Evolutionary conservation across 768 basidiomycete genomes (phyloP).

Genomic region (Kwoniella botswanensis): DNA sequence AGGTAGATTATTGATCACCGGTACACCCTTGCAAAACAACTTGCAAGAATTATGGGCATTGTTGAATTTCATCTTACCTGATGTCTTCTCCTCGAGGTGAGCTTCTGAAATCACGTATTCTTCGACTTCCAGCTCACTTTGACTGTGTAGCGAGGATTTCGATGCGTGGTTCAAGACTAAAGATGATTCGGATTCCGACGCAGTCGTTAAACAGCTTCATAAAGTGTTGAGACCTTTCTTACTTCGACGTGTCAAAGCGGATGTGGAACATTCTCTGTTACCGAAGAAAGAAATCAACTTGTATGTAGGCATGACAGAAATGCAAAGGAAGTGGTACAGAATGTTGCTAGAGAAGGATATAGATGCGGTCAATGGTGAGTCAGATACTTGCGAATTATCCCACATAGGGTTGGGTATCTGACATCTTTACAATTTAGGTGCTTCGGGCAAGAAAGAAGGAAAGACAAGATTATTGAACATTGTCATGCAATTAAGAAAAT

Average conservation of each 20-base stretch:
- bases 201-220: conserved; percentile 94
- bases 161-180: conserved; percentile 95
- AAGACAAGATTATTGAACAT: conserved; percentile 98
- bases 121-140: background rate
- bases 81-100: conserved; percentile 73
- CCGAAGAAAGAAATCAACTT: conserved; percentile 99
- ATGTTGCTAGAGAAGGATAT: conserved; percentile 93
- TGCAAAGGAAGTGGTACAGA: conserved; percentile 98
- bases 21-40: conserved; percentile 95
- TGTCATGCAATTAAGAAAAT: conserved; percentile 85
- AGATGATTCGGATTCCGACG: conserved; percentile 72
- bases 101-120: too few relatives aligned
- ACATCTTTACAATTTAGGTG: conserved; percentile 59
- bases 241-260: conserved; percentile 88
- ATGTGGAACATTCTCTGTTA: conserved; percentile 93
- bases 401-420: too few relatives aligned
- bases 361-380: conserved; percentile 90
- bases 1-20: conserved; percentile 90
- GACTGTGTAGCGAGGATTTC: conserved; percentile 69
- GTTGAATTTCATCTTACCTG: conserved; percentile 94
- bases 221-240: conserved; percentile 96
- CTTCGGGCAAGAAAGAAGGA: conserved; percentile 97
- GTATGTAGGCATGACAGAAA: conserved; percentile 92
- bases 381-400: background rate
- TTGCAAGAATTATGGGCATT: conserved; percentile 95